Evolutionary conservation across 305 asterid genomes (phyloP), one percentile per base, ranked within the genome.

Genomic region (Vinca major): DNA sequence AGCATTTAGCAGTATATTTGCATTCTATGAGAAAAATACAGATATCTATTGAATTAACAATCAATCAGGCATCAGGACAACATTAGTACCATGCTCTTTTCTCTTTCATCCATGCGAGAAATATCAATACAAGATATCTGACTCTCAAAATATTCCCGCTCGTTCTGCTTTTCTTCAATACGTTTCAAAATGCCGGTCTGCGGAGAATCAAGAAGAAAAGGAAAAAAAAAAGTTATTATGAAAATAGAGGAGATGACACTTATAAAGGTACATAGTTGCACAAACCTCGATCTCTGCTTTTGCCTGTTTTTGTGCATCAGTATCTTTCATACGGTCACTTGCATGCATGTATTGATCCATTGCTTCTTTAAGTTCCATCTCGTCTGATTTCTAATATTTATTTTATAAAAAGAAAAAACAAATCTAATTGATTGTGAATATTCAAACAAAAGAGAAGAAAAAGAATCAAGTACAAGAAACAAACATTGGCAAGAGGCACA

Each of bases 51-150:
- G 12, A 60, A 60, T 37, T n/a, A 37, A 43, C 63, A 60, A 36
- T 37, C 61, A 60, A 5, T 14, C 64, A 60, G 43, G 56, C 12
- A n/a, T 16, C 33, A 13, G 71, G 56, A 48, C 62, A 62, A 48
- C 62, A 62, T 39, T 37, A 65, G 20, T 77, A 93, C 98, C 90
- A 85, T 33, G 75, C 74, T 83, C 75, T 77, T 85, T 70, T 90
- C 97, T 80, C 89, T 88, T 85, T 88, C 92, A 47, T 93, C 96
- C 60, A 93, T 71, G 71, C 69, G 71, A 52, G 86, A 73, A 72
- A 89, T 74, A 83, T 89, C 83, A 64, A 75, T 68, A 71, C 82
- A 55, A 69, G 91, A 84, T 73, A 90, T 74, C 77, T 84, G 75
- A 73, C 16, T 67, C 76, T 93, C 98, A 74, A 86, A 78, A 14